Base-by-base conservation (phyloP, 1,284 basidiomycete genomes). In the Ganoderma resinaceum region DNA sequence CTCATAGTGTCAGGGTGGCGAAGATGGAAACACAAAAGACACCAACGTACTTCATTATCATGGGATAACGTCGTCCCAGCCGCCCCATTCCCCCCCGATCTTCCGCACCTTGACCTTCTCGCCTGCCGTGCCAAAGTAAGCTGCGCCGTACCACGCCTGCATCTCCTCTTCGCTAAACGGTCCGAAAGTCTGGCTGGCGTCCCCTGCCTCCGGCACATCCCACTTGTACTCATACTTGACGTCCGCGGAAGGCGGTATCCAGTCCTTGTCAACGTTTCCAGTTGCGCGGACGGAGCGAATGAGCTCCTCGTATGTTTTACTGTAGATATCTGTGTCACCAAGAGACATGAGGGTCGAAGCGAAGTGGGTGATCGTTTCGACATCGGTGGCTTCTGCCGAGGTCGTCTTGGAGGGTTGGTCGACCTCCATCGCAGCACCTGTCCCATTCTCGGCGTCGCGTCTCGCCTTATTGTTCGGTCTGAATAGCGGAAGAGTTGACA, bases 251-350 rank as follows among this genome's bases (percentile, higher is more conserved):
- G 91, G 90, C 16, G 94, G 92, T 0, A 84, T 80, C 94, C 94
- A 96, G 62, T 86, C 83, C 6, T 83, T 76, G 57, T 88, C 85
- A 57, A 95, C 92, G 42, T 82, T 83, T 35, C 92, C 93, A 16
- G 91, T 88, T 1, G 88, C 84, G 33, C 93, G 88, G 16, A 95
- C 87, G 55, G 85, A 83, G 66, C 92, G 90, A 14, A 96, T 87
- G 66, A 96, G 85, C 75, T 93, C 90, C 76, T 95, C 94, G 78
- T 94, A 94, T 0, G 92, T 92, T 78, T 87, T 91, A 42, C 90
- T 92, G 80, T 96, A 96, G 65, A 96, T 87, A 74, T 96, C 94
- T 18, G 86, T 84, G 70, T 96, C 93, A 38, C 93, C 94, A 29
- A 95, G 85, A 0, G 91, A 89, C 89, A 96, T 91, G 71, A 95